Conservation (phyloP, 148 eudicot genomes). For the Vaccinium macrocarpon region DNA sequence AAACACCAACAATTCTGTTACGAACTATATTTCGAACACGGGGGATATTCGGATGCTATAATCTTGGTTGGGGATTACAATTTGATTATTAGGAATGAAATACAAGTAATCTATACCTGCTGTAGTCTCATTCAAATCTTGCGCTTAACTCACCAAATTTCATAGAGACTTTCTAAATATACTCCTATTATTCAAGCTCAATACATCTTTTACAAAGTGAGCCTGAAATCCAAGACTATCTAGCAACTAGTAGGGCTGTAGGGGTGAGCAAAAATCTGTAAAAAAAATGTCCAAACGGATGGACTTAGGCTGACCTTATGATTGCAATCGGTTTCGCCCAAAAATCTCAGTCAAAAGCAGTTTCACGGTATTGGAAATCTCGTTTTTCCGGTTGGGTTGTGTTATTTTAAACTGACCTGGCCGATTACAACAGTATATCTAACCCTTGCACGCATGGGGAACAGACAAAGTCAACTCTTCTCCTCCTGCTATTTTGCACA, state of each 20-base stretch:
- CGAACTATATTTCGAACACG: not conserved
- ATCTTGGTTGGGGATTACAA: not conserved
- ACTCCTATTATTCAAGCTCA: not conserved
- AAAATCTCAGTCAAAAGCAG: too few relatives aligned
- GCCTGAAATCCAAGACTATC: not conserved
- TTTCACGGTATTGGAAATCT: not conserved
- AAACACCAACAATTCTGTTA: not conserved
- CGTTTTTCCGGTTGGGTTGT: not conserved
- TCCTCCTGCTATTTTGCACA: not conserved
- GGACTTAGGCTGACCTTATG: not conserved
- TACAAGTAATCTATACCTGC: not conserved
- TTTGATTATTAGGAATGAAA: not conserved
- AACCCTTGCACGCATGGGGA: not conserved
- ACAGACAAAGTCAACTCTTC: not conserved
- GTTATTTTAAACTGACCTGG: not conserved
- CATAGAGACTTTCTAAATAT: not conserved
- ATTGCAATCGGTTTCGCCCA: not conserved
- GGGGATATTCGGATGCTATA: not conserved
- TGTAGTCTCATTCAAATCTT: too few relatives aligned
- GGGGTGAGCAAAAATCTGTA: too few relatives aligned
- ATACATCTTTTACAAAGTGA: not conserved
- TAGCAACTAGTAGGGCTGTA: not conserved
- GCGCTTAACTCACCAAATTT: not conserved
- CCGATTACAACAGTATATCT: not conserved
- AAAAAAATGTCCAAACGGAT: not conserved